Evolutionary conservation across 305 asterid species (phyloP).

Genomic region (Fraxinus baroniana): DNA sequence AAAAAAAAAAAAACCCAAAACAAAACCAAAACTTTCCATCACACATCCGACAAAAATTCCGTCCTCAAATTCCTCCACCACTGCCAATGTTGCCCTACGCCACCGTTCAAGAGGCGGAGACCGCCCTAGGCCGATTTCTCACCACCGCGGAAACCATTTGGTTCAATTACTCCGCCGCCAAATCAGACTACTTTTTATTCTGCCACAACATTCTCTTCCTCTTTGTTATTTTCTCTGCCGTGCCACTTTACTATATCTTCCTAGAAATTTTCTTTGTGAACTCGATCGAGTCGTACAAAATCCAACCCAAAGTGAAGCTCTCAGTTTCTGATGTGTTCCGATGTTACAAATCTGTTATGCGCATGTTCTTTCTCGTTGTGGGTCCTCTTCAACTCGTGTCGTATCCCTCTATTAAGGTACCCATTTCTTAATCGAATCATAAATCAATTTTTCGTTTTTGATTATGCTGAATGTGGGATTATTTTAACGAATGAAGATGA

Average conservation of each 20-base stretch:
- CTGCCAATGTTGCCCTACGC: slow-evolving; percentile 73
- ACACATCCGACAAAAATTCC: background rate
- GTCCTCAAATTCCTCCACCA: background rate
- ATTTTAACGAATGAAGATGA: slow-evolving; percentile 45
- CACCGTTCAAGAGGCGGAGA: slow-evolving; percentile 69
- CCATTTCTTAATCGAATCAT: background rate
- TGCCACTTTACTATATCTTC: slow-evolving; percentile 67
- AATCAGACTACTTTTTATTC: slow-evolving; percentile 81
- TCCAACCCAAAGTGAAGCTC: slow-evolving; percentile 78
- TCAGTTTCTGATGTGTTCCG: slow-evolving; percentile 52
- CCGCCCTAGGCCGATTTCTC: slow-evolving; percentile 71
- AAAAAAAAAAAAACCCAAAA: background rate
- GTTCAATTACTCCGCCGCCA: slow-evolving; percentile 78
- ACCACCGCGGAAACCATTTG: slow-evolving; percentile 67
- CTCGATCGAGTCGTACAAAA: slow-evolving; percentile 49
- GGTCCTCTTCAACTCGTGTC: slow-evolving; percentile 93
- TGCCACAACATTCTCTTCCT: slow-evolving; percentile 87
- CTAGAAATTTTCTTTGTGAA: slow-evolving; percentile 51
- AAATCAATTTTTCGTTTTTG: background rate
- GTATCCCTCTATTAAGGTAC: slow-evolving; percentile 72
- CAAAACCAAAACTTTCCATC: background rate
- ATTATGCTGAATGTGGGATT: too few species aligned
- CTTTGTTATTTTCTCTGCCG: slow-evolving; percentile 63
- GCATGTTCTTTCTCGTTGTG: slow-evolving; percentile 72
- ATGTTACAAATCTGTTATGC: slow-evolving; percentile 87